These are phyloP conservation scores for Tulasnella calospora DNA, from an alignment of 768 basidiomycete species.

Conservation along the genomic window DNA sequence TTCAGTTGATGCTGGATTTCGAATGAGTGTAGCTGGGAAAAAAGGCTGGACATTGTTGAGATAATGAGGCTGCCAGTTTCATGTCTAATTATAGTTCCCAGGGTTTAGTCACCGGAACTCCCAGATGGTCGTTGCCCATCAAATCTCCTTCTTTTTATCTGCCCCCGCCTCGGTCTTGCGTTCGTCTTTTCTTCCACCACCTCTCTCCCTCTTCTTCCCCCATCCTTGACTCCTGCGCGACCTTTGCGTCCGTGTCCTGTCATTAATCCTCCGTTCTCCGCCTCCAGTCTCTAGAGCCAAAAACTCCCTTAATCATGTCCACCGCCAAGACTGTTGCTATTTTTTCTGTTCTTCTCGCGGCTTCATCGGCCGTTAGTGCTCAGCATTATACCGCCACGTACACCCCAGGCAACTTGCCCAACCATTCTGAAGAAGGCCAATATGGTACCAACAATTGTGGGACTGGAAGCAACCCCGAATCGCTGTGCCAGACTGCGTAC, in stretches of 20 bases:
- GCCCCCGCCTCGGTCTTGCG: too few relatives aligned
- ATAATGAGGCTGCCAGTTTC: not conserved
- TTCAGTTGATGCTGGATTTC: not conserved
- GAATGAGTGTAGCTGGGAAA: not conserved
- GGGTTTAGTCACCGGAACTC: not conserved
- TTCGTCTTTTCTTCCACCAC: not conserved
- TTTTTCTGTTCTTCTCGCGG: not conserved
- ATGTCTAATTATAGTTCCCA: not conserved
- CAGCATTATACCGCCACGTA: conserved; percentile 17
- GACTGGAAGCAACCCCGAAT: conserved; percentile 49
- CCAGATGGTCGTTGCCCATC: not conserved
- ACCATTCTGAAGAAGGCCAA: not conserved
- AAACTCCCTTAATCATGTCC: not conserved
- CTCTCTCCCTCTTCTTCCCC: not conserved
- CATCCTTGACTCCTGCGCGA: not conserved
- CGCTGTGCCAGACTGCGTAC: conserved; percentile 63
- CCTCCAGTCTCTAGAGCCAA: not conserved
- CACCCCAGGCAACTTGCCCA: conserved; percentile 2
- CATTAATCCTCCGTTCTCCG: not conserved
- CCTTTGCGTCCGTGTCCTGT: not conserved
- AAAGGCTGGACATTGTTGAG: not conserved
- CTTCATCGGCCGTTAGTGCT: not conserved
- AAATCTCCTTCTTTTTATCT: not conserved
- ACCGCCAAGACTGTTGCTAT: not conserved
- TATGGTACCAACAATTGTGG: conserved; percentile 47